Evolutionary conservation across 1,139 yeast genomes (phyloP), one percentile per base, ranked within the genome.

Genomic region (Candida sp.): DNA sequence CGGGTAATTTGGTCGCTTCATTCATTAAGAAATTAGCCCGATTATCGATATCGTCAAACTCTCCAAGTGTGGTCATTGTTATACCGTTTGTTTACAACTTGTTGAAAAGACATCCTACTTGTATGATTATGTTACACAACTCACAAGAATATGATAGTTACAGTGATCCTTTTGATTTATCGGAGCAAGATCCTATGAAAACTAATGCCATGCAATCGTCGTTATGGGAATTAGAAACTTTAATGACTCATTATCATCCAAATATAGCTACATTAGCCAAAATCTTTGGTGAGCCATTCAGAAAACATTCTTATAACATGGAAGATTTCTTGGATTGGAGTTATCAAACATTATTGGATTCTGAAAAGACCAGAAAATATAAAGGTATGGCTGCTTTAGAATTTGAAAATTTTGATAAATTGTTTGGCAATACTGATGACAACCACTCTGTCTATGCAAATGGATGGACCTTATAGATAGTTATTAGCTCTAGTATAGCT

Each of bases 241-340:
- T 87, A 47, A 82, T 84, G 74, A 66, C 79, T 11, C 99, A 93
- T 62, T 93, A 89, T 58, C 98, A 93, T 64, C 98, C 99, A 8
- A 93, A 93, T 56, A 88, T 95, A 21, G 93, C 97, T 1, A 87
- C 97, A 0, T 71, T 93, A 54, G 97, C 97, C 9, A 84, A 82
- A 59, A 87, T 93, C 35, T 86, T 87, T 60, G 76, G 82, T 21
- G 97, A 93, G 61, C 97, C 97, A 3, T 91, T 93, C 67, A 81
- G 84, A 58, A 95, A 93, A 62, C 84, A 87, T 46, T 79, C 79
- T 54, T 93, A 95, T 63, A 87, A 87, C 58, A 73, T 93, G 73
- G 99, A 93, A 60, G 99, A 93, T 63, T 93, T 93, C 68, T 69
- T 93, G 58, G 97, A 91, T 63, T 93, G 97, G 89, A 83, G 85